A percentile compares a stretch with the other conserved stretches of the same genome.
Evolutionary conservation across 495 filamentous ascomycete genomes (phyloP).

Genomic region (Aspergillus incahuasiensis): DNA sequence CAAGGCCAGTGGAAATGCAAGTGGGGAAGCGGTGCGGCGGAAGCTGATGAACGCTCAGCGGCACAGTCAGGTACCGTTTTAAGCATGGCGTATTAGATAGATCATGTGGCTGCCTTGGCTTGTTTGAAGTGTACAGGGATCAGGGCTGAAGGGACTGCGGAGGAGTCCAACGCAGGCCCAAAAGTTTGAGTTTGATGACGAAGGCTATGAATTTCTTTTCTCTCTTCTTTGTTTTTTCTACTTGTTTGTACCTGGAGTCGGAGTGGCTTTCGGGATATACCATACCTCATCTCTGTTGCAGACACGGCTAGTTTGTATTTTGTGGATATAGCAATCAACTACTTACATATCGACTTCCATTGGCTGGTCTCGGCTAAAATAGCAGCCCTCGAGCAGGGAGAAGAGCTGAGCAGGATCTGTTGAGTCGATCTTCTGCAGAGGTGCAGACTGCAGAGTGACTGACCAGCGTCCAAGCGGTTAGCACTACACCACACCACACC

Average conservation of each 20-base stretch:
- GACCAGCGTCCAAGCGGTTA: not conserved
- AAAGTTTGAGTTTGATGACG: constrained; percentile 18
- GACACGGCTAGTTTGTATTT: constrained; percentile 4
- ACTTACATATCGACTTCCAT: not conserved
- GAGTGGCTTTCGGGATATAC: constrained; percentile 19
- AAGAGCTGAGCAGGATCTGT: no score
- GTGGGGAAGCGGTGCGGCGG: constrained; percentile 43
- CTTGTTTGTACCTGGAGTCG: constrained; percentile 8
- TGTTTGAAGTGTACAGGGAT: constrained; percentile 1
- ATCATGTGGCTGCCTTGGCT: not conserved
- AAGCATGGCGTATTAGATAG: constrained; percentile 5
- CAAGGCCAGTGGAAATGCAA: constrained; percentile 33
- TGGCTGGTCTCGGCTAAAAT: not conserved
- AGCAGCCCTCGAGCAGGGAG: no score
- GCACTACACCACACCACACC: not conserved
- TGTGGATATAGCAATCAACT: not conserved
- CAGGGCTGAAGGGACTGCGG: constrained; percentile 4
- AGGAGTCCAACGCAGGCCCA: constrained; percentile 9
- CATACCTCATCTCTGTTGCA: constrained; percentile 5
- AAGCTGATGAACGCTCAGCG: constrained; percentile 46
- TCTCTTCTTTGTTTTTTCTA: not conserved
- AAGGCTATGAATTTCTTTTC: constrained; percentile 8
- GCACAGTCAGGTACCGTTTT: constrained; percentile 38
- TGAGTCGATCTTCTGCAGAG: not conserved
- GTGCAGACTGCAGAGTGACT: not conserved